Percentiles rank a stretch among this genome's conserved stretches.
Conservation (phyloP, 192 early-diverging fungal genomes). For the Phlyctochytrium planicorne region DNA sequence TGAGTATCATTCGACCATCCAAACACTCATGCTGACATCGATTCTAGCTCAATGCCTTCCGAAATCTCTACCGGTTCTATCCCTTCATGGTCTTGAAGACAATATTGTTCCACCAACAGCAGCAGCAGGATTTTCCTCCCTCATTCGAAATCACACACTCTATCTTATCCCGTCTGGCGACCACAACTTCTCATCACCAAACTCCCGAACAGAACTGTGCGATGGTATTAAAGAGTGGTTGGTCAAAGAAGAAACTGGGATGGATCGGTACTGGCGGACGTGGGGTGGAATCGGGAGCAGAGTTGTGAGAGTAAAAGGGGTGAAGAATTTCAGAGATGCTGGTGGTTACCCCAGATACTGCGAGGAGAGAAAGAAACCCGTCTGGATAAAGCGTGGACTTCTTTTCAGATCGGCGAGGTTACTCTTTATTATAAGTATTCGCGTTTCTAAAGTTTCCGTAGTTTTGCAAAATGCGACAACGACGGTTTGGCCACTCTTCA, state of each 20-base stretch:
- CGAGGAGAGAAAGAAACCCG: neutral
- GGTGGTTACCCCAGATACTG: neutral
- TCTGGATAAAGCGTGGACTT: neutral
- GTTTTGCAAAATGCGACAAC: neutral
- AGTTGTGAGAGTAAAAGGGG: neutral
- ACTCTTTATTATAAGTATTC: neutral
- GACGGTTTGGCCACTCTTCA: neutral
- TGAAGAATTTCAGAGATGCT: constrained; percentile 2
- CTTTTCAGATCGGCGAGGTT: constrained; percentile 1
- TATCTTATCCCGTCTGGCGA: constrained; percentile 12
- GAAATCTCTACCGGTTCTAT: neutral
- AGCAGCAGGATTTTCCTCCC: constrained; percentile 14
- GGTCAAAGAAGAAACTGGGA: constrained; percentile 3
- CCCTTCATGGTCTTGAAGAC: neutral
- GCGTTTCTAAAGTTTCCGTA: neutral
- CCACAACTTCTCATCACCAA: constrained; percentile 36
- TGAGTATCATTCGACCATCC: neutral
- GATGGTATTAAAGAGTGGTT: constrained; percentile 30
- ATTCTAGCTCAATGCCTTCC: neutral
- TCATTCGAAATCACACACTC: constrained; percentile 13
- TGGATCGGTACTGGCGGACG: constrained; percentile 3
- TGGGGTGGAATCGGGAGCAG: neutral
- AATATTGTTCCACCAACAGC: constrained; percentile 6
- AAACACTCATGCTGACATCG: neutral
- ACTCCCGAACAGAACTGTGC: constrained; percentile 40